These are phyloP conservation scores for Globisporangium irregulare DNA, from an alignment of 352 stramenopile species.

Conservation along the genomic window DNA sequence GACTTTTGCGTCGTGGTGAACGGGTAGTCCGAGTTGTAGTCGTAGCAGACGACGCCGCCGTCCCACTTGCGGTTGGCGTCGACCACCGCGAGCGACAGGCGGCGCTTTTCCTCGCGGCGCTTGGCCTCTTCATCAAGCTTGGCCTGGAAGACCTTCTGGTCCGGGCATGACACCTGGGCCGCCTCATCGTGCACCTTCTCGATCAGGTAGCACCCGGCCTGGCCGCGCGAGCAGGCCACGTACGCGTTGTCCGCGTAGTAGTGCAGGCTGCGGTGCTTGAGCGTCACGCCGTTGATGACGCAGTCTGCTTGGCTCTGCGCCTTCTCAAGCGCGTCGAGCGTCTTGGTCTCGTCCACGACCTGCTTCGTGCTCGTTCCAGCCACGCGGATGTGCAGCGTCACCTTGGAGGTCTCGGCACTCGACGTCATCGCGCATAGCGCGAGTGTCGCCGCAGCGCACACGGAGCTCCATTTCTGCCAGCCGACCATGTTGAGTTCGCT, in stretches of 20 bases:
- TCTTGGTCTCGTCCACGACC: neutral
- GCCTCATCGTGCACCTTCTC: conserved; percentile 58
- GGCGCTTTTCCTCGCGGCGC: conserved; percentile 29
- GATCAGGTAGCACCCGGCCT: conserved; percentile 62
- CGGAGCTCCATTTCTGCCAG: conserved; percentile 19
- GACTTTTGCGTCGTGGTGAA: conserved; percentile 52
- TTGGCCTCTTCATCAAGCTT: conserved; percentile 23
- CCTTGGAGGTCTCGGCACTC: conserved; percentile 7
- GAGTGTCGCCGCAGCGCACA: conserved; percentile 5
- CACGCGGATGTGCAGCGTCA: conserved; percentile 37
- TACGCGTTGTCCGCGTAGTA: conserved; percentile 75
- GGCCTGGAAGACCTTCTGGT: conserved; percentile 31
- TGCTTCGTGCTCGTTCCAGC: neutral
- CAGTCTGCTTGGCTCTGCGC: conserved; percentile 32
- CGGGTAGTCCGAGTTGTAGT: conserved; percentile 59
- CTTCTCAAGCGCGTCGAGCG: conserved; percentile 4
- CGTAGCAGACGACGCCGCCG: conserved; percentile 71
- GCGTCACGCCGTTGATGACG: conserved; percentile 48
- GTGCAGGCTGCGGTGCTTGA: conserved; percentile 62
- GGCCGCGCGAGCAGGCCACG: conserved; percentile 61
- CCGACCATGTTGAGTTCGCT: conserved; percentile 12
- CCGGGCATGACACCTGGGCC: conserved; percentile 58
- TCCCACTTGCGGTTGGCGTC: conserved; percentile 62
- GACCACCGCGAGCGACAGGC: conserved; percentile 64
- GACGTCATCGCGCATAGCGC: conserved; percentile 9